phyloP scores from a whole-genome alignment of 805 yeast genomes.

The Metschnikowia cubensis region DNA sequence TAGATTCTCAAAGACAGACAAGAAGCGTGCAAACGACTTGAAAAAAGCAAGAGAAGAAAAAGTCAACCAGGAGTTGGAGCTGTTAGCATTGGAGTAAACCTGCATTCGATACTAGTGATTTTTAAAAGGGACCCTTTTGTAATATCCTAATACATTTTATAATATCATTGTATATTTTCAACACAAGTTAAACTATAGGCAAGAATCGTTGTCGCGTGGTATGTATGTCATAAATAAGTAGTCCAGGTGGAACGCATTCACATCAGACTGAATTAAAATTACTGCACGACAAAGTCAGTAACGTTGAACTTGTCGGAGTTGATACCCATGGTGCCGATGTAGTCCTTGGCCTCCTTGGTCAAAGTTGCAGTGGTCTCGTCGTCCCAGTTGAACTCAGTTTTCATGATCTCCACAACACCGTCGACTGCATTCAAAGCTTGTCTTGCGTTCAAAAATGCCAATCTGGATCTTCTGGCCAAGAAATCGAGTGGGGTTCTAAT shows the following conservation, averaged over 20 bases:
- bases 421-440: constrained; percentile 79
- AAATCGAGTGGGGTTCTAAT: constrained; percentile 86
- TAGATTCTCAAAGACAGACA: constrained; percentile 22
- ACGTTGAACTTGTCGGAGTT: constrained; percentile 20
- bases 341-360: constrained; percentile 48
- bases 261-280: constrained; percentile 1
- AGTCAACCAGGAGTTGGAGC: constrained; percentile 28
- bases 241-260: background rate
- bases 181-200: constrained; percentile 1
- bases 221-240: constrained; percentile 4
- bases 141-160: background rate
- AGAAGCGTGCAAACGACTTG: constrained; percentile 32
- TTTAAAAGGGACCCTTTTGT: background rate
- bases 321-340: constrained; percentile 61
- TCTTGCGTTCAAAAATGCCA: constrained; percentile 85
- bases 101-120: constrained; percentile 4
- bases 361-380: constrained; percentile 52
- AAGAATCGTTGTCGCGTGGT: constrained; percentile 3
- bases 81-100: background rate
- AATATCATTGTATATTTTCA: background rate
- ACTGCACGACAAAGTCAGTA: constrained; percentile 18
- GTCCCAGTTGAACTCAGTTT: constrained; percentile 72
- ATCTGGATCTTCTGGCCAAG: constrained; percentile 87
- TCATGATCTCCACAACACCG: constrained; percentile 83
- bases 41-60: constrained; percentile 37